These are phyloP conservation scores for Ogataea corticis DNA, from an alignment of 805 yeast genomes.

Conservation along the genomic window DNA sequence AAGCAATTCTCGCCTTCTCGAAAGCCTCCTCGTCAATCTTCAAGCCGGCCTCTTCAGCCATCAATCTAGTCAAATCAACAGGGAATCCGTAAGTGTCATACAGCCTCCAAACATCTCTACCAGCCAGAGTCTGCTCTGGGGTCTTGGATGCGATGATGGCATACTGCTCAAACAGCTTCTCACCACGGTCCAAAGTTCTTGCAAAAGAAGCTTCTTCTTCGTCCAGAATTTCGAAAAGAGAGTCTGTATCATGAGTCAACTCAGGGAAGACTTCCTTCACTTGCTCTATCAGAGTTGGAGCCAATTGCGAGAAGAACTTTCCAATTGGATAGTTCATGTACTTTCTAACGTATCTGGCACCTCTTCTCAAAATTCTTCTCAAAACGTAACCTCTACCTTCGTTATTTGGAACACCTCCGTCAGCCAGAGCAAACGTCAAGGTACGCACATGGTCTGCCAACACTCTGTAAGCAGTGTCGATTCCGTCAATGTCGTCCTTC, in stretches of 20 bases:
- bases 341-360: slow-evolving; percentile 94
- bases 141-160: slow-evolving; percentile 79
- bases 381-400: slow-evolving; percentile 99
- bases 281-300: slow-evolving; percentile 90
- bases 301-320: slow-evolving; percentile 84
- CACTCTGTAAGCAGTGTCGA: slow-evolving; percentile 97
- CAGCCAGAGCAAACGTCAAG: slow-evolving; percentile 91
- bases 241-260: slow-evolving; percentile 65
- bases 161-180: slow-evolving; percentile 90
- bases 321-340: slow-evolving; percentile 96
- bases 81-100: slow-evolving; percentile 99
- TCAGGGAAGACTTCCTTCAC: slow-evolving; percentile 92
- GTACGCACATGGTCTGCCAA: slow-evolving; percentile 99
- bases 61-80: slow-evolving; percentile 92
- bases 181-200: slow-evolving; percentile 96
- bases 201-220: slow-evolving; percentile 97
- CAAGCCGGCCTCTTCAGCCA: slow-evolving; percentile 98
- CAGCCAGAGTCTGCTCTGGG: slow-evolving; percentile 75
- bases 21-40: slow-evolving; percentile 90
- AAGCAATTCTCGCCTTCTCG: slow-evolving; percentile 84
- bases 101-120: slow-evolving; percentile 97
- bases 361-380: slow-evolving; percentile 96
- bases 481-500: slow-evolving; percentile 87
- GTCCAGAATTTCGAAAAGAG: slow-evolving; percentile 84
- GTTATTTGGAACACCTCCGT: slow-evolving; percentile 99